phyloP scores from a whole-genome alignment of 192 early-diverging fungal species.

The Paraglomus occultum region DNA sequence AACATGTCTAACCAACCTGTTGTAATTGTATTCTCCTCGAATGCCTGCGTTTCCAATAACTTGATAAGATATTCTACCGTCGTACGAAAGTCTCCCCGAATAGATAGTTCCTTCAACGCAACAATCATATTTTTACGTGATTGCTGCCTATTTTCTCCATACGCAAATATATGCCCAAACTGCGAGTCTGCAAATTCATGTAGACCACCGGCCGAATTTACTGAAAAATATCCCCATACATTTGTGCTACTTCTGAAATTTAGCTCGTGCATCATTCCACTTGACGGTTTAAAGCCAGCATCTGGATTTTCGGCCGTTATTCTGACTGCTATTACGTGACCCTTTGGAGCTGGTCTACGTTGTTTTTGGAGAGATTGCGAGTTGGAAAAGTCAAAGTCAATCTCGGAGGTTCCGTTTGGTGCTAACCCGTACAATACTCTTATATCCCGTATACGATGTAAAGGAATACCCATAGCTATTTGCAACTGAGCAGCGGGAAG shows the following conservation, averaged over 20 bases:
- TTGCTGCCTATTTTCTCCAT: conserved; percentile 91
- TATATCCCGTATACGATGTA: conserved; percentile 94
- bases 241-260: conserved; percentile 95
- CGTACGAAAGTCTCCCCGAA: conserved; percentile 97
- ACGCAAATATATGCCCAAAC: conserved; percentile 98
- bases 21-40: conserved; percentile 84
- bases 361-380: conserved; percentile 77
- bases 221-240: conserved; percentile 99
- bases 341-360: conserved; percentile 90
- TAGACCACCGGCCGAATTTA: conserved; percentile 89
- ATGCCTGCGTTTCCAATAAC: conserved; percentile 87
- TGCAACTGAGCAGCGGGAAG: conserved; percentile 97
- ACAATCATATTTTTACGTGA: conserved; percentile 96
- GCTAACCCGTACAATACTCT: conserved; percentile 91
- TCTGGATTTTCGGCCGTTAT: conserved; percentile 99
- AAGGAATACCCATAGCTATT: conserved; percentile 98
- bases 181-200: conserved; percentile 99
- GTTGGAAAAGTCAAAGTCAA: conserved; percentile 90
- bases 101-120: conserved; percentile 96
- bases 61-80: conserved; percentile 97
- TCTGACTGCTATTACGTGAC: conserved; percentile 97
- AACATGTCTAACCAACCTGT: conserved; percentile 96
- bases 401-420: conserved; percentile 80
- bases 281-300: conserved; percentile 98
- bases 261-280: conserved; percentile 94